Evolutionary conservation across 768 basidiomycete genomes (phyloP).

Genomic region (Russula sp.): DNA sequence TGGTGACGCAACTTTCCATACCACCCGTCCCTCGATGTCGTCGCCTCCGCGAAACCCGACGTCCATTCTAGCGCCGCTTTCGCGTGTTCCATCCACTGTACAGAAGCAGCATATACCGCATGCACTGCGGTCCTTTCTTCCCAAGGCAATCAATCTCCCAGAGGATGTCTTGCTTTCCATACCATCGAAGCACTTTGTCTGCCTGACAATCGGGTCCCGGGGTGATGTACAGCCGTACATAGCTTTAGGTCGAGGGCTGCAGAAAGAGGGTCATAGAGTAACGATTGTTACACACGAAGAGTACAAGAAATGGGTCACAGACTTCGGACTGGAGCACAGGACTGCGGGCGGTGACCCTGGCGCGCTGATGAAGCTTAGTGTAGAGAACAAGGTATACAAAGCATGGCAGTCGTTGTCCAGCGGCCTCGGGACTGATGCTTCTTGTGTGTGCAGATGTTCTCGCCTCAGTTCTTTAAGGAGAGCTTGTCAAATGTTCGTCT

Average conservation of each 20-base stretch:
- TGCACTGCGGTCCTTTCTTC: constrained; percentile 32
- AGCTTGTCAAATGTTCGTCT: constrained; percentile 47
- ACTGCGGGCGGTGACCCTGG: constrained; percentile 66
- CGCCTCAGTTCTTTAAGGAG: constrained; percentile 64
- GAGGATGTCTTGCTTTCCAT: constrained; percentile 30
- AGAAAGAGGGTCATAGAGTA: constrained; percentile 38
- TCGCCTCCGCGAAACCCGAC: constrained; percentile 27
- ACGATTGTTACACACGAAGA: constrained; percentile 46
- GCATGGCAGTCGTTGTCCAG: not conserved
- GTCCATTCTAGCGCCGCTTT: constrained; percentile 42
- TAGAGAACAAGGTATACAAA: constrained; percentile 38
- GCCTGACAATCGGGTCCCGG: constrained; percentile 61
- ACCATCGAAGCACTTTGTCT: constrained; percentile 48
- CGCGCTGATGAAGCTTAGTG: constrained; percentile 57
- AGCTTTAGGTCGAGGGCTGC: constrained; percentile 37
- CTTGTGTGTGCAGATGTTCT: constrained; percentile 48
- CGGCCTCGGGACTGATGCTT: constrained; percentile 23
- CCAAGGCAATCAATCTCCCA: constrained; percentile 48
- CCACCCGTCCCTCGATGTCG: not conserved
- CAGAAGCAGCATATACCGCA: constrained; percentile 30
- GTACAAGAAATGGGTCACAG: constrained; percentile 51
- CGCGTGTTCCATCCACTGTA: constrained; percentile 36
- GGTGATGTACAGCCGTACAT: constrained; percentile 50
- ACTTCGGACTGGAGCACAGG: constrained; percentile 54
- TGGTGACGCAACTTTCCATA: not conserved